Evolutionary conservation across 352 stramenopile species (phyloP), one percentile per base, ranked within the genome.

Genomic region (Pythium oligandrum): DNA sequence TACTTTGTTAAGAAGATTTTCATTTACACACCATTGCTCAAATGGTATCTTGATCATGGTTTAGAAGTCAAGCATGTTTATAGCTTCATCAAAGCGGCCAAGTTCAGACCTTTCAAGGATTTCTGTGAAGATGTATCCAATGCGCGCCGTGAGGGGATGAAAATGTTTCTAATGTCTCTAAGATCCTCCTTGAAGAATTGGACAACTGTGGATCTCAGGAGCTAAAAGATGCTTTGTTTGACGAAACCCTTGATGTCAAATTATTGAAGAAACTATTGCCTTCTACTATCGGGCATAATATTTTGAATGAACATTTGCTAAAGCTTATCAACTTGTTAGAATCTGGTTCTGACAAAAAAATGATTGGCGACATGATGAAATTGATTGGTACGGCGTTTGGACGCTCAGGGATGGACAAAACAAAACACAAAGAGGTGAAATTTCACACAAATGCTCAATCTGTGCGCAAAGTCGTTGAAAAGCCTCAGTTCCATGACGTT

Each of bases 1-100:
- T 76, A 73, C 39, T 76, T 76, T 47, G 69, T 59, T 10, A 53
- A 62, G 34, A 49, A 67, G 11, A 73, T 71, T 44, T 48, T 75
- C 1, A 68, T 78, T 7, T 75, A 73, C 36, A 51, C 63, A 3
- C 62, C 65, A 12, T 36, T 73, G 6, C 36, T 78, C 0, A 73
- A 70, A 9, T 78, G 69, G 65, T 78, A 78, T 32, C 12, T 73
- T 9, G 31, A n/a, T 1, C 61, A 77, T 39, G 68, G 68, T 4
- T 30, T 73, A 6, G 51, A 54, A 3, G 55, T 68, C 37, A 69
- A 51, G 3, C 68, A 72, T 34, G 55, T 43, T 33, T 64, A 77
- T 44, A 54, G 30, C 8, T 74, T 73, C 35, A 53, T 74, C 31
- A 71, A 70, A 47, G 59, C 52, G 12, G 26, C 9, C 5, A n/a